Evolutionary conservation across 2,329 filamentous ascomycete genomes (phyloP), one percentile per base, ranked within the genome.

Genomic region (Paecilomyces niveus): DNA sequence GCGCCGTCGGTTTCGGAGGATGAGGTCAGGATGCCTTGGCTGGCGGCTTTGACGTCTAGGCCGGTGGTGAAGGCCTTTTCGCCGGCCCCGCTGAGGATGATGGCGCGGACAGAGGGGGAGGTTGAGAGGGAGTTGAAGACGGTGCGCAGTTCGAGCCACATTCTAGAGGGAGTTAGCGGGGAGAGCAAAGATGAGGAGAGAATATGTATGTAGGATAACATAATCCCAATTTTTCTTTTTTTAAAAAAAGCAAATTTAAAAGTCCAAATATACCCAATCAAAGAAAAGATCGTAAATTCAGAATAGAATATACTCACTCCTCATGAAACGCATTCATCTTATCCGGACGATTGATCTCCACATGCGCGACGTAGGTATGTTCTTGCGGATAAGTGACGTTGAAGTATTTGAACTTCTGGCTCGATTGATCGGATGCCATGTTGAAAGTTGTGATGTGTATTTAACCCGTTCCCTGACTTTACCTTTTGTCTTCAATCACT

Each of bases 301-400:
- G 35, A 26, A 52, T 54, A 13, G 21, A 50, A 29, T 32, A 51
- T 22, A 75, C 78, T 65, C 73, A 85, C 83, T 76, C 78, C 72
- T 90, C 86, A 64, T 85, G 83, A 74, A 96, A 97, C 63, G 92
- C 86, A 74, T 97, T 97, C 72, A 97, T 79, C 78, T 96, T 96
- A 64, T 85, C 75, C 1, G 92, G 85, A 1, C 92, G 85, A 78
- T 95, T 92, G 76, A 96, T 96, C 76, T 97, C 88, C 59, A 97
- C 89, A 72, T 96, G 90, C n/a, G 87, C 89, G 54, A 97, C 87
- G 26, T 29, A 29, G 26, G 26, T 4, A 77, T 86, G 86, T 68
- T 87, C 82, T 39, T 77, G 69, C 0, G 92, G 90, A 50, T 85
- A 86, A n/a, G 83, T 85, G 65, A 95, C 80, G 64, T 86, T 85